These are phyloP conservation scores for Prunus mira DNA, from an alignment of 306 rosid species.

Conservation along the genomic window DNA sequence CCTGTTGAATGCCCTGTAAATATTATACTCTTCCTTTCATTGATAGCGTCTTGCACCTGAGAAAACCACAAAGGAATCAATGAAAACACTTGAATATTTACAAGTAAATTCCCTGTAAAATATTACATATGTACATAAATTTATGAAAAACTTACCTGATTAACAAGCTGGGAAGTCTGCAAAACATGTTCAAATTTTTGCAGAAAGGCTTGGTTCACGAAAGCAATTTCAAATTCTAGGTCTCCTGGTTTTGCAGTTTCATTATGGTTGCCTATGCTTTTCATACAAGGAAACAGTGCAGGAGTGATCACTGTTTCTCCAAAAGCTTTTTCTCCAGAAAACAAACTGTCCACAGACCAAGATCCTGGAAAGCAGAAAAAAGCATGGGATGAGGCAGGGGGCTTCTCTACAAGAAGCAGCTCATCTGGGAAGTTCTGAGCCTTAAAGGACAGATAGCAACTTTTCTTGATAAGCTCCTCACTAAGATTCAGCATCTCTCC, in stretches of 20 bases:
- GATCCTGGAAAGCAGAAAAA: conserved; percentile 54
- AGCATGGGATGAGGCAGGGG: conserved; percentile 12
- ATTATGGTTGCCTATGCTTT: conserved; percentile 61
- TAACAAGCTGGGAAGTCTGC: conserved; percentile 11
- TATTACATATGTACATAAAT: not conserved
- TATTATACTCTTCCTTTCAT: conserved; percentile 37
- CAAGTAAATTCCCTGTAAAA: not conserved
- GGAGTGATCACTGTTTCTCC: conserved; percentile 44
- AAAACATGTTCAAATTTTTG: conserved; percentile 35
- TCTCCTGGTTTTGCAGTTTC: conserved; percentile 2
- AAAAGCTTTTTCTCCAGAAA: conserved; percentile 24
- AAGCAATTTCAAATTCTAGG: conserved; percentile 21
- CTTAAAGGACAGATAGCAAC: conserved; percentile 37
- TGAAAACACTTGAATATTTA: not conserved
- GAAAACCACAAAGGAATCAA: not conserved
- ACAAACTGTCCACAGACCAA: conserved; percentile 47
- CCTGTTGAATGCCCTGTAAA: conserved; percentile 75
- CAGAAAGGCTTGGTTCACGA: conserved; percentile 47
- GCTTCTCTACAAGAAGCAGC: conserved; percentile 19
- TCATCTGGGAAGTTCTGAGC: conserved; percentile 34
- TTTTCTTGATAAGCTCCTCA: conserved; percentile 38
- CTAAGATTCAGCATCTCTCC: conserved; percentile 34
- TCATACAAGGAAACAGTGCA: conserved; percentile 47
- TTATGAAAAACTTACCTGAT: conserved; percentile 34
- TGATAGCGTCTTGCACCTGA: conserved; percentile 48